phyloP scores from a whole-genome alignment of 1,284 basidiomycete species.

The Boletellus sp. region DNA sequence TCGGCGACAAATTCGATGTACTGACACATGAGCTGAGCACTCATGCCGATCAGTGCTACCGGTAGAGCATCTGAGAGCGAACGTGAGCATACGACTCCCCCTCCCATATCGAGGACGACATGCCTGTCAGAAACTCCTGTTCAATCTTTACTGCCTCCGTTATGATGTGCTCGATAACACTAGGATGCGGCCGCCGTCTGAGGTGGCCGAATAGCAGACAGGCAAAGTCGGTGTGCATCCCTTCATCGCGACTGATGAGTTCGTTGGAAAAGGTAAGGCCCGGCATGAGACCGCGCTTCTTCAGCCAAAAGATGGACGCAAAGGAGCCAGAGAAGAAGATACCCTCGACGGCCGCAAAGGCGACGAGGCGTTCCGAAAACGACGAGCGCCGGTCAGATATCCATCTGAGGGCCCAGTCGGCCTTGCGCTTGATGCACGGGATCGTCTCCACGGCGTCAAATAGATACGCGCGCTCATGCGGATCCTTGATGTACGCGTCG shows the following conservation, averaged over 20 bases:
- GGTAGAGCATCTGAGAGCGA: conserved; percentile 40
- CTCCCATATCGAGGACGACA: conserved; percentile 23
- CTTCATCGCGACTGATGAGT: conserved; percentile 95
- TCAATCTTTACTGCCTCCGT: conserved; percentile 81
- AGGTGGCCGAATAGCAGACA: conserved; percentile 91
- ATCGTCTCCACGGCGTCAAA: conserved; percentile 95
- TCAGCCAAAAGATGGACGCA: conserved; percentile 96
- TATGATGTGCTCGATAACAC: conserved; percentile 72
- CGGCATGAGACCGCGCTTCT: conserved; percentile 98
- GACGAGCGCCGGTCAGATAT: conserved; percentile 80
- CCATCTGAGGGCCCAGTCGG: conserved; percentile 92
- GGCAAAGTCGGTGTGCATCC: conserved; percentile 97
- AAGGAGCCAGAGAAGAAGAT: conserved; percentile 96
- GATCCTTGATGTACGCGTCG: conserved; percentile 95
- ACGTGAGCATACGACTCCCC: neutral
- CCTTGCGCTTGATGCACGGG: conserved; percentile 87
- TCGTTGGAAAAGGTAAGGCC: conserved; percentile 96
- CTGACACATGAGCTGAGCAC: conserved; percentile 79
- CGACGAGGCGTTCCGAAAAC: conserved; percentile 90
- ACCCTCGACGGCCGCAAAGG: conserved; percentile 95
- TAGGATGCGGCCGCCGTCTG: conserved; percentile 73
- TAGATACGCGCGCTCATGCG: conserved; percentile 77
- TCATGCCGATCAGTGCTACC: conserved; percentile 80
- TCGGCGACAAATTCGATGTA: conserved; percentile 99
- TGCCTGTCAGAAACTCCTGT: conserved; percentile 78